phyloP scores from a whole-genome alignment of 441 rosid genomes.

The Aleurites moluccanus region DNA sequence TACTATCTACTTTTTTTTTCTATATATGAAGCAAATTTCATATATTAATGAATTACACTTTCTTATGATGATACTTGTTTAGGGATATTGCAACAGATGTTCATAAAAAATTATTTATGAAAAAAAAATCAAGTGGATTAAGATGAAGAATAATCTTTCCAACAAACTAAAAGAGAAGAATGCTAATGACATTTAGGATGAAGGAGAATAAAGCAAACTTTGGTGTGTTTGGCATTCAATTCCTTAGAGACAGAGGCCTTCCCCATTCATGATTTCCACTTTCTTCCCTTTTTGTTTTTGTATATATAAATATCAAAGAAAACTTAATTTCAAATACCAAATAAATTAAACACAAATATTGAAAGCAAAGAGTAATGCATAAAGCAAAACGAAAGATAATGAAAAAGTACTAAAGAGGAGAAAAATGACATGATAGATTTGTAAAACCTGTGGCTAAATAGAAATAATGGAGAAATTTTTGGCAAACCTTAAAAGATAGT shows the following conservation, averaged over 20 bases:
- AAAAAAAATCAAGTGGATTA: too few relatives aligned
- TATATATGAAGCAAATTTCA: too few relatives aligned
- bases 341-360: background rate
- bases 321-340: background rate
- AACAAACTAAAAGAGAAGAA: too few relatives aligned
- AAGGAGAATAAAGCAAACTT: constrained; percentile 38
- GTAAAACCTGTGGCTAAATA: constrained; percentile 14
- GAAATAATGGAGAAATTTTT: constrained; percentile 4
- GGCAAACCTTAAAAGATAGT: constrained; percentile 12
- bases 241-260: constrained; percentile 78
- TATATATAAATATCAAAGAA: background rate
- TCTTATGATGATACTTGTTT: too few relatives aligned
- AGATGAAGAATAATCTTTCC: too few relatives aligned
- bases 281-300: background rate
- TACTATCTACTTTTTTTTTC: too few relatives aligned
- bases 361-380: background rate
- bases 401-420: background rate
- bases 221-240: constrained; percentile 67
- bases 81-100: too few relatives aligned
- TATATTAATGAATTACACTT: too few relatives aligned
- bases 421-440: background rate
- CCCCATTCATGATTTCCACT: constrained; percentile 48
- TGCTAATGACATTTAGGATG: background rate
- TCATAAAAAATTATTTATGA: too few relatives aligned
- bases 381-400: background rate